Conservation (phyloP, 805 yeast species). For the Schwanniomyces occidentalis region DNA sequence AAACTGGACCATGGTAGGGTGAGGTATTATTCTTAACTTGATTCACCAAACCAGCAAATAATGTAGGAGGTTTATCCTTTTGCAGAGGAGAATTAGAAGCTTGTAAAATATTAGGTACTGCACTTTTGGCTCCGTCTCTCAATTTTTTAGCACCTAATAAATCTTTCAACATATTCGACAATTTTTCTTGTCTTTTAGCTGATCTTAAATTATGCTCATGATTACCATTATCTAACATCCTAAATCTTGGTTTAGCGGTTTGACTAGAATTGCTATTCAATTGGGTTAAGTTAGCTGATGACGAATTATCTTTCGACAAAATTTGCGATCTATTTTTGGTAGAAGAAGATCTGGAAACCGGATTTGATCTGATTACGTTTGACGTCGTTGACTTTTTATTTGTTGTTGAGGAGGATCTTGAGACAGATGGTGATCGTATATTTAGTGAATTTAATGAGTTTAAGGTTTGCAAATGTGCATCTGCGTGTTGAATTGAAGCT, state of each 20-base stretch:
- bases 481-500: neutral
- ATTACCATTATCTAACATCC: slow-evolving; percentile 61
- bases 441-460: neutral
- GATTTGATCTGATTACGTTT: slow-evolving; percentile 5
- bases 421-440: slow-evolving; percentile 10
- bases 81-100: slow-evolving; percentile 9
- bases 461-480: slow-evolving; percentile 17
- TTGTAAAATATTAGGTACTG: slow-evolving; percentile 61
- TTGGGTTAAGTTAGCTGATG: slow-evolving; percentile 3
- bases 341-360: slow-evolving; percentile 13
- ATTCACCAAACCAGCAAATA: slow-evolving; percentile 63
- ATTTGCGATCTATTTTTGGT: slow-evolving; percentile 4
- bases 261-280: slow-evolving; percentile 4
- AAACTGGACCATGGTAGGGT: slow-evolving; percentile 21
- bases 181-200: slow-evolving; percentile 76
- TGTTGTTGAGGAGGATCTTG: slow-evolving; percentile 18
- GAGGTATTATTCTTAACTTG: slow-evolving; percentile 47
- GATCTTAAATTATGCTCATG: slow-evolving; percentile 81
- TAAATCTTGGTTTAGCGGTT: slow-evolving; percentile 46
- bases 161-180: slow-evolving; percentile 73
- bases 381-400: slow-evolving; percentile 3
- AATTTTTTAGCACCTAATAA: slow-evolving; percentile 71
- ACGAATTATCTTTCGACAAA: slow-evolving; percentile 1
- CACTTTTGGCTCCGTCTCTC: slow-evolving; percentile 69
- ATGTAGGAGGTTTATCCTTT: slow-evolving; percentile 58